Evolutionary conservation across 805 yeast species (phyloP).

Genomic region (Wickerhamiella sorbophila): DNA sequence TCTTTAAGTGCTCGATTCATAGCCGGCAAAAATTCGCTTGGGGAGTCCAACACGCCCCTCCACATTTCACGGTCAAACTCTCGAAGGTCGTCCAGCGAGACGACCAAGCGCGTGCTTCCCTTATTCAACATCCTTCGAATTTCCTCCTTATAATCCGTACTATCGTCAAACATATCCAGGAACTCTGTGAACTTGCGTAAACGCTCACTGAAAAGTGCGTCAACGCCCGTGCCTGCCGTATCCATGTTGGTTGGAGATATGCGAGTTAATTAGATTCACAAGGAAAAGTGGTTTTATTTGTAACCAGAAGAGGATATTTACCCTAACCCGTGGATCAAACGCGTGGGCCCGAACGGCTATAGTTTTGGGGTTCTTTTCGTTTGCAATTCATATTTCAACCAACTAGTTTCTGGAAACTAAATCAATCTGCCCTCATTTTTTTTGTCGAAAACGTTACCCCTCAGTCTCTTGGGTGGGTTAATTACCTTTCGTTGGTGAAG

Average conservation of each 20-base stretch:
- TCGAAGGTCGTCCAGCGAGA: conserved; percentile 76
- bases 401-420: too few species aligned
- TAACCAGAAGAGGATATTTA: too few species aligned
- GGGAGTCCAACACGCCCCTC: conserved; percentile 56
- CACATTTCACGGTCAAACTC: conserved; percentile 70
- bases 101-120: conserved; percentile 49
- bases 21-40: conserved; percentile 80
- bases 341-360: too few species aligned
- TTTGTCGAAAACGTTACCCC: too few species aligned
- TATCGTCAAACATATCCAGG: conserved; percentile 42
- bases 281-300: not conserved
- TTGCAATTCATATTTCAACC: too few species aligned
- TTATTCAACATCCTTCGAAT: conserved; percentile 60
- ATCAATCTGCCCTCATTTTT: too few species aligned
- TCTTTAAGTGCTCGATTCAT: conserved; percentile 77
- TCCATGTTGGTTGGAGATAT: conserved; percentile 1
- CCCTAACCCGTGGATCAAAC: conserved; percentile 1
- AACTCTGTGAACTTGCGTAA: conserved; percentile 82
- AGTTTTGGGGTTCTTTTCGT: too few species aligned
- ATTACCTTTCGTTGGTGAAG: too few species aligned
- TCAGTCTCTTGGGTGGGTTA: too few species aligned
- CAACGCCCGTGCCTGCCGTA: conserved; percentile 13
- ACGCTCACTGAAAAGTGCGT: conserved; percentile 52
- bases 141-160: conserved; percentile 49
- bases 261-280: not conserved